phyloP scores from a whole-genome alignment of 78 protist species.

The Polysphondylium violaceum region DNA sequence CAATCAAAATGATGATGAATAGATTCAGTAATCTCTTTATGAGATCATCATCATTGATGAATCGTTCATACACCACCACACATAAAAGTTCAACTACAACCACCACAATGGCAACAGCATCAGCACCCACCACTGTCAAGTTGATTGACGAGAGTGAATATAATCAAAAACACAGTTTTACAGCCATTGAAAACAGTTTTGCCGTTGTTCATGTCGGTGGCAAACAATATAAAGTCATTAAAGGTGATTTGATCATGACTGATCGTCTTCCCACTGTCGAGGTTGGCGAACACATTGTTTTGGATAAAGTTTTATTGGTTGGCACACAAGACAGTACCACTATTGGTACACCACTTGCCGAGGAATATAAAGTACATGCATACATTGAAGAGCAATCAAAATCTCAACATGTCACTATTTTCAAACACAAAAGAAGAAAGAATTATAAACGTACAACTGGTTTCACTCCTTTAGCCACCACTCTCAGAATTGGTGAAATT shows the following conservation, averaged over 20 bases:
- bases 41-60: too few relatives aligned
- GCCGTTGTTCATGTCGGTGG: constrained; percentile 81
- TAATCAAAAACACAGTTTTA: constrained; percentile 3
- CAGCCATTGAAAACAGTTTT: constrained; percentile 37
- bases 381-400: constrained; percentile 68
- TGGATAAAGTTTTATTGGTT: constrained; percentile 76
- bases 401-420: constrained; percentile 59
- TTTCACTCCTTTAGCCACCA: constrained; percentile 57
- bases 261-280: constrained; percentile 40
- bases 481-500: constrained; percentile 71
- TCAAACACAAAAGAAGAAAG: constrained; percentile 80
- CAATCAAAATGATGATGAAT: too few relatives aligned
- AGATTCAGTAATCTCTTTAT: too few relatives aligned
- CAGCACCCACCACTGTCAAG: too few relatives aligned
- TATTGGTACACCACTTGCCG: constrained; percentile 64
- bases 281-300: constrained; percentile 68
- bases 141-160: too few relatives aligned
- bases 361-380: constrained; percentile 57
- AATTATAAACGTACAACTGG: constrained; percentile 77
- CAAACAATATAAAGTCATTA: constrained; percentile 77
- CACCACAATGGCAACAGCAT: too few relatives aligned
- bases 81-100: too few relatives aligned
- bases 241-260: constrained; percentile 77
- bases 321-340: constrained; percentile 50
- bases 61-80: too few relatives aligned